Evolutionary conservation across 306 rosid species (phyloP), one percentile per base, ranked within the genome.

Genomic region (Astragalus glycyphyllos): DNA sequence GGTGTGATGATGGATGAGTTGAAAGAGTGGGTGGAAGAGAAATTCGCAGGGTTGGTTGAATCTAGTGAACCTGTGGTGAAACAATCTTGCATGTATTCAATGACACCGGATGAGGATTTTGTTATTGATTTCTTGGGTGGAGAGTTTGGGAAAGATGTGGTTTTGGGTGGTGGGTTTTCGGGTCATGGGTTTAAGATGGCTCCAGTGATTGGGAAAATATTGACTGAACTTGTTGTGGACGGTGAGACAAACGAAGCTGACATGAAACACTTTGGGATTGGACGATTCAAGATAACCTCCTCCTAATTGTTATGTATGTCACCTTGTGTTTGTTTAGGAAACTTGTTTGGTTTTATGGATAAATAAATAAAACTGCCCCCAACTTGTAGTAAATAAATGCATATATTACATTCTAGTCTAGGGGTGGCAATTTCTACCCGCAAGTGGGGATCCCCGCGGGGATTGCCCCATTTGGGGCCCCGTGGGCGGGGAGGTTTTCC

Each of bases 131-230:
- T 86, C 45, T 54, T 95, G 84, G 97, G 97, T 3, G 90, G 96
- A 11, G 86, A 80, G 76, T 87, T 90, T 6, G 88, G 69, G 55
- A 83, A 84, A 50, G 89, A 87, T 56, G 90, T 94, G 53, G 90
- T 91, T 54, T 11, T 91, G 0, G 99, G 99, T 5, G 95, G 83
- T 0, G 99, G 99, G 57, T 94, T 94, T 76, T 94, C 97, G 0
- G 99, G 99, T 55, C 97, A 94, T 9, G 99, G 99, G 17, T 91
- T 94, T 74, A 94, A 94, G 90, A 84, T 94, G 96, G 81, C 88
- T 16, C 99, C 97, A 4, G 87, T 69, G 7, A 69, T 94, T 49
- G 99, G 96, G 23, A 68, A 84, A 84, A 73, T 84, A 1, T 41
- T 94, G 82, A 79, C 82, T 0, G 91, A 91, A 15, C 85, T 94